These are phyloP conservation scores for Colletotrichum australisinense DNA, from an alignment of 2,329 filamentous ascomycete species.

Conservation along the genomic window DNA sequence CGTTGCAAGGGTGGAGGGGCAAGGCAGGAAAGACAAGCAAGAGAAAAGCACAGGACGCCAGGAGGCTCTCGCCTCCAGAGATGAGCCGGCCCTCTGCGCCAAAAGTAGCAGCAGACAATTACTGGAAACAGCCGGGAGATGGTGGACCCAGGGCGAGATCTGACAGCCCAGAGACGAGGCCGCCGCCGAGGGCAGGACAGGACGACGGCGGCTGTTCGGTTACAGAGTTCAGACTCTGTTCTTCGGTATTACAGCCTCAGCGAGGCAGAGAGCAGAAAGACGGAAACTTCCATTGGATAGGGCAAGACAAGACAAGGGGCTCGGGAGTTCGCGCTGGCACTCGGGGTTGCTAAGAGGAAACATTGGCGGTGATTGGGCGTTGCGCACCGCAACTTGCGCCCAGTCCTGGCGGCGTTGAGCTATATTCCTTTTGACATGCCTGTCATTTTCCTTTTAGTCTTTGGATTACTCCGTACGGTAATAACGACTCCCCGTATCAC, in stretches of 20 bases:
- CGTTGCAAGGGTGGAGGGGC: slow-evolving; percentile 18
- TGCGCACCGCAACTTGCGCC: neutral
- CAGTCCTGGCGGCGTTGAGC: neutral
- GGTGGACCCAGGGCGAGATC: slow-evolving; percentile 8
- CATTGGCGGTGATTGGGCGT: neutral
- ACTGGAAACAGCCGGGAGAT: slow-evolving; percentile 10
- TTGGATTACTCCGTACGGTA: neutral
- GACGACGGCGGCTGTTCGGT: neutral
- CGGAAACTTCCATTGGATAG: neutral
- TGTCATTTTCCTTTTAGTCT: neutral
- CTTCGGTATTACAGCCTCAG: neutral
- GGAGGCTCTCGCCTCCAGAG: slow-evolving; percentile 19
- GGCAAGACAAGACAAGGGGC: neutral
- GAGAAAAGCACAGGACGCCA: slow-evolving; percentile 28
- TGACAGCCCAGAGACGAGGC: slow-evolving; percentile 20
- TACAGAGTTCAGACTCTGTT: neutral
- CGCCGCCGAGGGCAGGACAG: neutral
- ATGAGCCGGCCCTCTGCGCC: neutral
- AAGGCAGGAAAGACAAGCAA: neutral
- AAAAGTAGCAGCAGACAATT: slow-evolving; percentile 2
- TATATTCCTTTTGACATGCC: neutral
- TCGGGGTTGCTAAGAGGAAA: slow-evolving; percentile 6
- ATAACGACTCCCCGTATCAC: neutral
- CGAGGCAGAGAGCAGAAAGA: neutral
- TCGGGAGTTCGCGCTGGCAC: slow-evolving; percentile 3